Conservation (phyloP, 2,329 filamentous ascomycete genomes). For the Monosporascus ibericus region DNA sequence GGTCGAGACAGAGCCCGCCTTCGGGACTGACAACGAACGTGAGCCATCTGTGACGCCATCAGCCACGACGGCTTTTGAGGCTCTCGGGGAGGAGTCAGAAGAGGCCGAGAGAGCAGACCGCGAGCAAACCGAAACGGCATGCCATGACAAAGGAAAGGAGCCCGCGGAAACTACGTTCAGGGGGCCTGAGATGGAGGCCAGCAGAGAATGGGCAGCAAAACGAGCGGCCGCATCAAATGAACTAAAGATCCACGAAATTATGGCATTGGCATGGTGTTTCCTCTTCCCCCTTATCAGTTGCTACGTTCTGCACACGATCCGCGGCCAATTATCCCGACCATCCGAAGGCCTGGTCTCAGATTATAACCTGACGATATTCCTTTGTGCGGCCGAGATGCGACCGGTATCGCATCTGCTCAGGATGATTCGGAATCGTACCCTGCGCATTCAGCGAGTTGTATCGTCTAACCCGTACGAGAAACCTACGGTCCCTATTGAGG, state of each 20-base stretch:
- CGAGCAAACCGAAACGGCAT: constrained; percentile 1
- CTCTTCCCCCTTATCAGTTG: constrained; percentile 72
- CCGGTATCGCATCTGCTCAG: constrained; percentile 77
- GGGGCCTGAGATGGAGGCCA: constrained; percentile 9
- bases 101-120: constrained; percentile 1
- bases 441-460: constrained; percentile 74
- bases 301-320: constrained; percentile 75
- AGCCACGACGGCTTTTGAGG: constrained; percentile 25
- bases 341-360: constrained; percentile 86
- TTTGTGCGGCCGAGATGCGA: constrained; percentile 79
- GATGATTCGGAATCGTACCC: constrained; percentile 70
- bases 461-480: constrained; percentile 41
- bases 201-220: constrained; percentile 15
- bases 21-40: constrained; percentile 40
- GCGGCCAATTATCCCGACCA: constrained; percentile 72
- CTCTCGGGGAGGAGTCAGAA: constrained; percentile 41
- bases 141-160: not conserved
- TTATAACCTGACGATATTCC: constrained; percentile 87
- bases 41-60: constrained; percentile 21
- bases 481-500: constrained; percentile 29
- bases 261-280: constrained; percentile 75
- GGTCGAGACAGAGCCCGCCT: constrained; percentile 30
- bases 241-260: constrained; percentile 67
- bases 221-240: constrained; percentile 47
- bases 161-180: not conserved